These are phyloP conservation scores for Pseudozyma sp. DNA, from an alignment of 1,284 basidiomycete genomes.

Conservation along the genomic window DNA sequence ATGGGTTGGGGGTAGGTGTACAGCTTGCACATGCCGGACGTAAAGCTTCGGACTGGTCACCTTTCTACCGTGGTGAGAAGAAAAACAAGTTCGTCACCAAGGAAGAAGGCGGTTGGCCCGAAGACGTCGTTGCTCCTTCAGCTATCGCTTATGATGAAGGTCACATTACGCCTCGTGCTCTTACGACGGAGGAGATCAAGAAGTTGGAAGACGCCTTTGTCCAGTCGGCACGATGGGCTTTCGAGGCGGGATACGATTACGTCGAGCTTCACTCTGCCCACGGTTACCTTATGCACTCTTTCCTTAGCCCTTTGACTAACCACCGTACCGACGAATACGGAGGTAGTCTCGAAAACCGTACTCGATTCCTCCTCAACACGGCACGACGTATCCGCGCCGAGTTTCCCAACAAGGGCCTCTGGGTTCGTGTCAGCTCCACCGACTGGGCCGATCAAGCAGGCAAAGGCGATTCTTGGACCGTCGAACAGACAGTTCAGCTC, in stretches of 20 bases:
- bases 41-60: slow-evolving; percentile 74
- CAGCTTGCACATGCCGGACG: slow-evolving; percentile 84
- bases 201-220: slow-evolving; percentile 77
- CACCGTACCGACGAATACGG: slow-evolving; percentile 67
- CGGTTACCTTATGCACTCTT: slow-evolving; percentile 77
- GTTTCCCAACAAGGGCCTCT: slow-evolving; percentile 62
- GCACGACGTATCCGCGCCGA: slow-evolving; percentile 51
- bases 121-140: slow-evolving; percentile 76
- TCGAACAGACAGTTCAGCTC: slow-evolving; percentile 55
- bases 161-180: slow-evolving; percentile 74
- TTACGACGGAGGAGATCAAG: slow-evolving; percentile 75
- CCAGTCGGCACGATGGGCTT: slow-evolving; percentile 75
- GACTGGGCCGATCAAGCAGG: slow-evolving; percentile 60
- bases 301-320: slow-evolving; percentile 62
- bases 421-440: slow-evolving; percentile 63
- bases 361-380: slow-evolving; percentile 50
- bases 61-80: slow-evolving; percentile 69
- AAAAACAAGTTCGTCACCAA: slow-evolving; percentile 40
- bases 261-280: slow-evolving; percentile 74
- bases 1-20: slow-evolving; percentile 78
- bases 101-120: slow-evolving; percentile 77
- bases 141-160: slow-evolving; percentile 73
- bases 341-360: slow-evolving; percentile 63
- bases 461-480: slow-evolving; percentile 53
- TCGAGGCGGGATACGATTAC: slow-evolving; percentile 74